Base-by-base conservation (phyloP, 1,139 yeast genomes). In the Kazachstania sp. region DNA sequence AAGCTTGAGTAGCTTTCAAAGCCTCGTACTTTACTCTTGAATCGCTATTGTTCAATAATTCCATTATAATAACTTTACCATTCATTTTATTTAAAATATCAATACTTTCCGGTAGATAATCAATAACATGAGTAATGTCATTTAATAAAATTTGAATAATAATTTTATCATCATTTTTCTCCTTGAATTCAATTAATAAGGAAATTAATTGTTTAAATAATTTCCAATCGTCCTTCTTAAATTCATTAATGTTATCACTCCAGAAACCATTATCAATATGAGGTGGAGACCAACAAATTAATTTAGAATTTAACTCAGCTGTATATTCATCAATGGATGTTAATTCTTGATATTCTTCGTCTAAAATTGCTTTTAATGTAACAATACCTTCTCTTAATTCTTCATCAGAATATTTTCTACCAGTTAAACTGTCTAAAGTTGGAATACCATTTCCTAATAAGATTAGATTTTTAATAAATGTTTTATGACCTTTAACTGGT, bases 21-120 rank as follows among this genome's bases (percentile, higher is more conserved):
- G 98, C 97, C 71, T 92, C 96, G 65, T 84, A 92, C 65, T 92
- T 86, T 57, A 92, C 90, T 60, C 87, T 95, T 37, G 90, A 76
- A 65, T 88, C 94, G 38, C 83, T 78, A 49, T 82, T 82, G 57
- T 82, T 86, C 78, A 92, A 82, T 55, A 88, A 74, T 52, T 78
- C 77, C 97, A 94, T 90, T 52, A 94, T 77, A 66, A 81, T 78
- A 26, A 84, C 71, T 72, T 92, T 87, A 61, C 80, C 76, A 34
- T 80, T 79, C 37, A 66, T 63, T 49, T 72, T 68, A 49, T 71
- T 73, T 47, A 83, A 65, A 13, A 77, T 69, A 46, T 70, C 71
- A 40, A 77, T 67, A 31, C 77, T 70, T 16, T 44, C 51, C 49
- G 95, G 78, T 39, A 74, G 70, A 51, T 80, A 72, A 58, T 80